A percentile compares a stretch with the other conserved stretches of the same genome.
These are phyloP conservation scores for Phycomyces nitens DNA, from an alignment of 192 early-diverging fungal genomes.

Conservation along the genomic window DNA sequence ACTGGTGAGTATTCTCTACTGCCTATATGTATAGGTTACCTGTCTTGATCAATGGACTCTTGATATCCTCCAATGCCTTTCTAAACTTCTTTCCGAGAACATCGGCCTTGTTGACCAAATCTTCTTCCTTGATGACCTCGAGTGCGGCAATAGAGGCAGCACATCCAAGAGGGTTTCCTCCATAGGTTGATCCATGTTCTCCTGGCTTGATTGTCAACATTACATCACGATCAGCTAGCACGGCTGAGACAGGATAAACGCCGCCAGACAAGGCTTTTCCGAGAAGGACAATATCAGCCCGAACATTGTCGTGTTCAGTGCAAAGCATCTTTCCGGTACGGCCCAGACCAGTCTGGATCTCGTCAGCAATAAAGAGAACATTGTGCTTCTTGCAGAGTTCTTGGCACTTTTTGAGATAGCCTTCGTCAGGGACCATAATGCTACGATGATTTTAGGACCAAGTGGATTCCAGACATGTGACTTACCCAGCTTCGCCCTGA, in stretches of 20 bases:
- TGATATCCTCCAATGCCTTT: conserved; percentile 63
- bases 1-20: no score
- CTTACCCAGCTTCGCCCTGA: conserved; percentile 94
- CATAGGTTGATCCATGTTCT: conserved; percentile 97
- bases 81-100: conserved; percentile 87
- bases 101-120: conserved; percentile 74
- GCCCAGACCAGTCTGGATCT: conserved; percentile 96
- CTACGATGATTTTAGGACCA: no score
- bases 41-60: conserved; percentile 71
- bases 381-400: conserved; percentile 97
- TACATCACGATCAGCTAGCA: conserved; percentile 76
- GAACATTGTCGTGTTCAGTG: conserved; percentile 89
- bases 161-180: conserved; percentile 93
- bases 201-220: conserved; percentile 84
- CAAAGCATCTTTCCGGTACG: conserved; percentile 95
- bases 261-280: conserved; percentile 98
- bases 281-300: conserved; percentile 89
- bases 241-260: conserved; percentile 94
- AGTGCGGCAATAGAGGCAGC: conserved; percentile 94
- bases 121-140: conserved; percentile 92
- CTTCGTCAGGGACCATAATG: conserved; percentile 90
- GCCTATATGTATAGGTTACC: no score
- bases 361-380: conserved; percentile 96
- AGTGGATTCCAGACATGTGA: no score
- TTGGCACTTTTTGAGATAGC: conserved; percentile 83